Base-by-base conservation (phyloP, 257 asterid genomes). In the Solanum neorickii region DNA sequence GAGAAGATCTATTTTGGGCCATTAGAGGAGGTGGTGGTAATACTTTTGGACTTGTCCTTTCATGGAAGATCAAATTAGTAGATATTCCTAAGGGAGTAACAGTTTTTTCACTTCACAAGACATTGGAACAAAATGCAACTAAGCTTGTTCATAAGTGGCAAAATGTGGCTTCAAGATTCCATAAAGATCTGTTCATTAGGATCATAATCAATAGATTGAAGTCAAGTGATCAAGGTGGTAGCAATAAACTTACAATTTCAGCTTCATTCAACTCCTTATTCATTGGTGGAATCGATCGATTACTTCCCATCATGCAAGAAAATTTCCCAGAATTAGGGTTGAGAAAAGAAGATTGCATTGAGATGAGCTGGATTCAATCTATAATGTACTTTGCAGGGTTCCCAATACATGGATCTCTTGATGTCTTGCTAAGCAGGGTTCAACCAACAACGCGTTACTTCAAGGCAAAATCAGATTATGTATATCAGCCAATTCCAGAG, bases 1-100 rank as follows among this genome's bases (percentile, higher is more conserved):
- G 87, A 21, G 82, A 85, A 29, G 49, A 85, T 44, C 35, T 85
- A 4, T 85, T 85, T 69, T 85, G 87, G 87, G 87, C 83, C 10
- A 69, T 85, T 69, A 68, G 87, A 29, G 87, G 87, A 37, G 87
- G 87, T 25, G 87, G 80, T 8, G 87, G 87, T 33, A 85, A 85
- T 68, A 85, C 14, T 27, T 85, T 85, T 69, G 87, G 49, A 27
- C 66, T 85, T 46, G 65, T 85, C 5, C 82, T 46, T 69, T 6
- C 83, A 29, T 85, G 87, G 87, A 85, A 85, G 31, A 9, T 69
- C 25, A 52, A 44, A 39, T 29, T 85, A 9, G 83, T 85, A 5
- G 82, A 69, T 29, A 69, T 85, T 20, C 82, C 83, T 7, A 46
- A 41, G 65, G 46, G 1, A 49, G 87, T 85, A 25, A 84, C 87